Conservation (phyloP, 257 asterid genomes). For the Hygrophila difformis region DNA sequence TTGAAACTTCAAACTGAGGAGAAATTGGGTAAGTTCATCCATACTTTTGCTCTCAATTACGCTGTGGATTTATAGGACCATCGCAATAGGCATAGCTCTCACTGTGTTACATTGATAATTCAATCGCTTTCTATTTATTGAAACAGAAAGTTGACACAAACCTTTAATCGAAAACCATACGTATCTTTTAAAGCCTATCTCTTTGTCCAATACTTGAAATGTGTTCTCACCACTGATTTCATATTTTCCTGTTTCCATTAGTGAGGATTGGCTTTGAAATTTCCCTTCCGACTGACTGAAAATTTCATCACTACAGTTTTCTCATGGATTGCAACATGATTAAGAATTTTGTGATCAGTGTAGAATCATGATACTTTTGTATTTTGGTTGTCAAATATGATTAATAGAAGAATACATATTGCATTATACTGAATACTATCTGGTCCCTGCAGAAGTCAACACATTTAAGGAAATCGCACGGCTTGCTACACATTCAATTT, state of each 20-base stretch:
- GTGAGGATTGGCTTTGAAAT: not conserved
- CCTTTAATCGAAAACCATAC: not conserved
- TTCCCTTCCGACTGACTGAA: no score
- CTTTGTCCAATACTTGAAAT: not conserved
- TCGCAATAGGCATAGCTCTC: not conserved
- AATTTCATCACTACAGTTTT: no score
- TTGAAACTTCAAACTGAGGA: slow-evolving; percentile 42
- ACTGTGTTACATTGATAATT: not conserved
- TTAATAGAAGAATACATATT: no score
- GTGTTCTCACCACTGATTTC: not conserved
- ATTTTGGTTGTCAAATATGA: no score
- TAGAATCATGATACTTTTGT: no score
- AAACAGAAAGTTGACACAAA: not conserved
- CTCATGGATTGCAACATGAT: not conserved
- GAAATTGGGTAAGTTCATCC: slow-evolving; percentile 40
- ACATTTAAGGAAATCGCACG: slow-evolving; percentile 61
- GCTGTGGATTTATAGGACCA: no score
- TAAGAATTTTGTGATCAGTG: not conserved
- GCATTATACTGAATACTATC: not conserved
- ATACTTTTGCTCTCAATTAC: slow-evolving; percentile 1
- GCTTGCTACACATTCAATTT: slow-evolving; percentile 54
- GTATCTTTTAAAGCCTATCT: not conserved
- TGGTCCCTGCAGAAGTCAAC: slow-evolving; percentile 32
- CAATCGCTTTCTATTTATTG: not conserved
- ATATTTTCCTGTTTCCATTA: not conserved